phyloP scores from a whole-genome alignment of 768 basidiomycete species.

The Cystobasidium onofrii region DNA sequence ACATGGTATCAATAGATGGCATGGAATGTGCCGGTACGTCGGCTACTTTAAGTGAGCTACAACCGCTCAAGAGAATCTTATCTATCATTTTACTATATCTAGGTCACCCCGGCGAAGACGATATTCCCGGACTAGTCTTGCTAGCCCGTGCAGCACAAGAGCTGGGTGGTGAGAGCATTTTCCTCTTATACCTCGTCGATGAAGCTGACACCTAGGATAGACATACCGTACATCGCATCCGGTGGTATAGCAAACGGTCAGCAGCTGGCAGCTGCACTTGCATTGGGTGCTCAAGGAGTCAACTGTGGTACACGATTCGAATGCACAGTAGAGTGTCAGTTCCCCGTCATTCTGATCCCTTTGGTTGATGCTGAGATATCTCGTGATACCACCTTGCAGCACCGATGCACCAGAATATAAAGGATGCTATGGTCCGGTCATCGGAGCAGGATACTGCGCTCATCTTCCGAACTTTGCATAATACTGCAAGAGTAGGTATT shows the following conservation, averaged over 20 bases:
- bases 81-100: too few species aligned
- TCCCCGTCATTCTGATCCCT: conserved; percentile 90
- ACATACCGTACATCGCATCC: conserved; percentile 74
- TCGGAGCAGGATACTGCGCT: conserved; percentile 67
- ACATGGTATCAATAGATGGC: conserved; percentile 34
- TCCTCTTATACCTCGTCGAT: background rate
- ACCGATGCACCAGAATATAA: conserved; percentile 80
- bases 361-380: too few species aligned
- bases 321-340: conserved; percentile 43
- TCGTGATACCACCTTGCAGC: conserved; percentile 46
- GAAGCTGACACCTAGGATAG: background rate
- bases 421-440: conserved; percentile 75
- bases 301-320: conserved; percentile 48
- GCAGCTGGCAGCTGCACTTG: conserved; percentile 70
- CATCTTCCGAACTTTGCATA: conserved; percentile 78
- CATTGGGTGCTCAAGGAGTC: conserved; percentile 53
- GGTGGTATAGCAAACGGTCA: conserved; percentile 82
- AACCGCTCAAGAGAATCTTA: too few species aligned
- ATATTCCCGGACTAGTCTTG: conserved; percentile 77
- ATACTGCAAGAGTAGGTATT: conserved; percentile 65
- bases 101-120: conserved; percentile 62
- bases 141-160: conserved; percentile 79
- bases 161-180: conserved; percentile 48
- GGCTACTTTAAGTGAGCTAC: too few species aligned
- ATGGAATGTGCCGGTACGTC: conserved; percentile 64